Evolutionary conservation across 129 eudicot species (phyloP), one percentile per base, ranked within the genome.

Genomic region (Oenanthe sinensis): DNA sequence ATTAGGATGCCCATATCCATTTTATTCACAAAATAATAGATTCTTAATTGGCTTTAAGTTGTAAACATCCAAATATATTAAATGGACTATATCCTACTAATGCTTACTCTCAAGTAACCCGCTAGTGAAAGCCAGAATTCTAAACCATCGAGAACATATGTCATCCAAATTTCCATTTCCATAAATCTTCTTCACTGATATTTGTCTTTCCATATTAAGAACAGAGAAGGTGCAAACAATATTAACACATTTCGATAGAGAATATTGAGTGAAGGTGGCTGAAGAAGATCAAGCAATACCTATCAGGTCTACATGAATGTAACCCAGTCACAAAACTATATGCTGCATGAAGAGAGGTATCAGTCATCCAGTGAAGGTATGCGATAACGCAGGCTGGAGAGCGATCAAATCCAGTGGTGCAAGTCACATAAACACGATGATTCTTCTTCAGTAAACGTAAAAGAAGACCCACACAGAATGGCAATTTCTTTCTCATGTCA

Each of bases 291-390:
- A 47, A 65, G 39, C 33, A 76, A n/a, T 74, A 93, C 98, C 98
- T 91, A 81, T 89, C 97, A 71, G 98, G 96, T 77, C 84, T 88
- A 85, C 98, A 91, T 65, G 87, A 78, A 81, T 91, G 98, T 83
- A 90, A 81, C 71, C 97, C 97, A 68, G 89, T 84, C 71, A 94
- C 97, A 80, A 88, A 95, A 83, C 90, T 92, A 80, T 83, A 87
- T 81, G 99, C 99, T 58, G 97, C 99, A 62, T 90, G 90, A 80
- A 92, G 96, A 37, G 97, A 95, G 75, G 97, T 95, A 80, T 95
- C 99, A 5, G 99, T 95, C 94, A 95, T 95, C 99, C 99, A 95
- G 87, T 95, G 99, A n/a, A 95, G 89, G 78, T 95, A 95, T 30
- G 97, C 97, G 75, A 90, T 83, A 80, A 91, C 96, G 83, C 99